These are phyloP conservation scores for Parasitella parasitica DNA, from an alignment of 371 early-diverging fungal genomes.

Conservation along the genomic window DNA sequence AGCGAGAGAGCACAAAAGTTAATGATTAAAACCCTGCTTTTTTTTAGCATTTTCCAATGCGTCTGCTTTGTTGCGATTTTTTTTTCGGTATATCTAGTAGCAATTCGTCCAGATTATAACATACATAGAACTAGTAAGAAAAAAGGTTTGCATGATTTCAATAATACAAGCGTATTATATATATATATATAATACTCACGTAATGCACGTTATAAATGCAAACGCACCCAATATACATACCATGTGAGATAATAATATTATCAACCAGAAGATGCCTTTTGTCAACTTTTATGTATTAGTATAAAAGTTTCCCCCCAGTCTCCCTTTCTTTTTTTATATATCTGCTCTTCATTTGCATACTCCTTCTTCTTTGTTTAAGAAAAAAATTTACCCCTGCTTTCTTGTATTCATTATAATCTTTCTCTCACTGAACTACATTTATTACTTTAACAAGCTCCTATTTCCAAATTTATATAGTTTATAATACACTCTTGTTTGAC, in stretches of 20 bases:
- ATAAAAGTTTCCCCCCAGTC: background rate
- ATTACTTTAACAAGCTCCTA: background rate
- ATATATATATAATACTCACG: background rate
- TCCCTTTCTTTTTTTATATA: background rate
- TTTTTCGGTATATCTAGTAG: background rate
- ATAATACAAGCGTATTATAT: background rate
- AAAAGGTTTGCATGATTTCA: background rate
- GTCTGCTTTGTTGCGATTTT: background rate
- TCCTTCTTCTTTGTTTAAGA: background rate
- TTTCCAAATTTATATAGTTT: background rate
- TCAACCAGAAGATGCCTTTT: background rate
- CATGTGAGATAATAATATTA: background rate
- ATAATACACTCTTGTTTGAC: background rate
- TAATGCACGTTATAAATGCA: background rate
- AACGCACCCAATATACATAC: background rate
- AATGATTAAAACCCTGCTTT: background rate
- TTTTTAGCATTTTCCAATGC: background rate
- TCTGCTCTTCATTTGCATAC: background rate
- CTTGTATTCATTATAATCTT: background rate
- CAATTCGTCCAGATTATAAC: background rate
- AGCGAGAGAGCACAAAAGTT: background rate
- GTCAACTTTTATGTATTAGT: background rate
- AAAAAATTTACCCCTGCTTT: background rate
- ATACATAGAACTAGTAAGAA: background rate
- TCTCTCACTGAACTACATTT: background rate